These are phyloP conservation scores for Plantago coronopus DNA, from an alignment of 305 asterid genomes.

Conservation along the genomic window DNA sequence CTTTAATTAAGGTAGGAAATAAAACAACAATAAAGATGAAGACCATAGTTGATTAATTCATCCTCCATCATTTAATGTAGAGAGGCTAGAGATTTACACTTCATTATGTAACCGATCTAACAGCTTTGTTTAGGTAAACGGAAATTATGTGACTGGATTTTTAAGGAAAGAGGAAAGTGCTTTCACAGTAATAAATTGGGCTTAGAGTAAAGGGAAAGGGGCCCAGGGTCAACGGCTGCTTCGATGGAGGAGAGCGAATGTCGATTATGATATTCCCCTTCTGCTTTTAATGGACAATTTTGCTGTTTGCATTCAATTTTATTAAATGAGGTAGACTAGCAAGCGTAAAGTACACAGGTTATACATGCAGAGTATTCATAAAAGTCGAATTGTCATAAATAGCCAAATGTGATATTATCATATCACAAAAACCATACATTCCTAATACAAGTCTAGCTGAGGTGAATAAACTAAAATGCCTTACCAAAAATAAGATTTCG, in stretches of 20 bases:
- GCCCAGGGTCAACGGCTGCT: not conserved
- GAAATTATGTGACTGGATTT: not conserved
- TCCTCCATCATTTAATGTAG: not conserved
- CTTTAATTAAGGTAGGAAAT: slow-evolving; percentile 2
- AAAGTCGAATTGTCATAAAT: not conserved
- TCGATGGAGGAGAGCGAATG: not conserved
- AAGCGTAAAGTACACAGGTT: not conserved
- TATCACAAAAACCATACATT: too few species aligned
- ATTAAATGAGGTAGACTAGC: not conserved
- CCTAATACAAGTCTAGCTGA: too few species aligned
- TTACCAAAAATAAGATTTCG: too few species aligned
- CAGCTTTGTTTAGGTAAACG: not conserved
- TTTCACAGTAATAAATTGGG: not conserved
- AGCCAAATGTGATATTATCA: not conserved
- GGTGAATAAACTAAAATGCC: too few species aligned
- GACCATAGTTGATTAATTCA: not conserved
- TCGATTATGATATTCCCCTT: not conserved
- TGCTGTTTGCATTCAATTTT: not conserved
- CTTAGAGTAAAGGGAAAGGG: not conserved
- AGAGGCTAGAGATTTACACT: slow-evolving; percentile 4
- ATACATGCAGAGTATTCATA: not conserved
- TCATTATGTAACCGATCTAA: not conserved
- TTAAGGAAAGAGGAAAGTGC: not conserved
- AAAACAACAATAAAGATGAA: not conserved
- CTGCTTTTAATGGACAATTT: not conserved